Percentiles rank a stretch among this genome's conserved stretches.
Conservation (phyloP, 2,329 filamentous ascomycete species). For the Exophiala sideris region DNA sequence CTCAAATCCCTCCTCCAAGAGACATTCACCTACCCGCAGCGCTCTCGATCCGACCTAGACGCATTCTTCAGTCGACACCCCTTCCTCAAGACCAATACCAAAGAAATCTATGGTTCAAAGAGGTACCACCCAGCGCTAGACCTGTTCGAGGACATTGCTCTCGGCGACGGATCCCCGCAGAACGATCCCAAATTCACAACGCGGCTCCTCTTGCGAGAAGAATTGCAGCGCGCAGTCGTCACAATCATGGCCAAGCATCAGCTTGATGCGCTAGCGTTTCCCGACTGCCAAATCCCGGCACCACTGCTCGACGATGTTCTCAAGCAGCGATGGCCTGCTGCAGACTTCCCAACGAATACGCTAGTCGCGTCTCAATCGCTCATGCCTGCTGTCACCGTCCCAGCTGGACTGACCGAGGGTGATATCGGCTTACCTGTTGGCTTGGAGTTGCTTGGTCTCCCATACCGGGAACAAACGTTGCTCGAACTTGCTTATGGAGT, state of each 20-base stretch:
- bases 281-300: constrained; percentile 11
- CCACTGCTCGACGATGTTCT: constrained; percentile 14
- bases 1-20: constrained; percentile 1
- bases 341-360: constrained; percentile 13
- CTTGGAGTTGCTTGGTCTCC: constrained; percentile 7
- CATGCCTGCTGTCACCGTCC: constrained; percentile 12
- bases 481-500: constrained; percentile 12
- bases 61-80: constrained; percentile 10
- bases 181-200: constrained; percentile 6
- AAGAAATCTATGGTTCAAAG: constrained; percentile 8
- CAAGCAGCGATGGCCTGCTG: constrained; percentile 3
- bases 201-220: constrained; percentile 6
- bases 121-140: constrained; percentile 13
- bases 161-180: constrained; percentile 3
- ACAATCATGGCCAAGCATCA: constrained; percentile 5
- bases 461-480: constrained; percentile 9
- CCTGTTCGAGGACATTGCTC: constrained; percentile 15
- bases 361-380: constrained; percentile 5
- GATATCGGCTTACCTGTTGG: constrained; percentile 4
- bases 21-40: constrained; percentile 11
- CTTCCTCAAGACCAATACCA: constrained; percentile 8
- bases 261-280: constrained; percentile 13
- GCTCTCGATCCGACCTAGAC: constrained; percentile 17
- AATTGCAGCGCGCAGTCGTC: constrained; percentile 8
- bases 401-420: constrained; percentile 9